Conservation (phyloP, 169 alveolate species). For the Theileria sp. region DNA sequence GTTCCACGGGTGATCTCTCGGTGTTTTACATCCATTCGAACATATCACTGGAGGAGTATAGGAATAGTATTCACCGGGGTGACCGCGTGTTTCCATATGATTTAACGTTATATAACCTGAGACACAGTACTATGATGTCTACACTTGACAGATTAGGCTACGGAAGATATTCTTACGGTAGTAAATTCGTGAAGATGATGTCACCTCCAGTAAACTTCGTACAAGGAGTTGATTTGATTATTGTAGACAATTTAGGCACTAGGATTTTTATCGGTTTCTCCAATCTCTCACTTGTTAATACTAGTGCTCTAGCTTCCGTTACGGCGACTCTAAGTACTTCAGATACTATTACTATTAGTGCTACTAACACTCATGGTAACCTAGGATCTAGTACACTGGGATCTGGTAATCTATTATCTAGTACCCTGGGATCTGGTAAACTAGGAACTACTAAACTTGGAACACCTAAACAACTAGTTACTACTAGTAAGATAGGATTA, state of each 20-base stretch:
- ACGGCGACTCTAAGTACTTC: neutral
- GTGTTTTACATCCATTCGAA: conserved; percentile 31
- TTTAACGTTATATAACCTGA: conserved; percentile 30
- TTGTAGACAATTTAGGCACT: conserved; percentile 55
- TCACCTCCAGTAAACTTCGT: conserved; percentile 22
- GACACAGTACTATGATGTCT: conserved; percentile 22
- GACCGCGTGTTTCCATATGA: conserved; percentile 43
- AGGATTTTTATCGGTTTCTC: conserved; percentile 53
- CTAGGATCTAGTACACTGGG: neutral
- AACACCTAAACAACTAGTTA: no score
- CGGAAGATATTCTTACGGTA: neutral
- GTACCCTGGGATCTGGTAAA: no score
- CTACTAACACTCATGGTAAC: neutral
- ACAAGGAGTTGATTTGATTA: conserved; percentile 45
- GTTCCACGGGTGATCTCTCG: conserved; percentile 40
- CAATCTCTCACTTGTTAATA: neutral
- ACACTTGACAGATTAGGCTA: conserved; percentile 40
- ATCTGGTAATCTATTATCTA: no score
- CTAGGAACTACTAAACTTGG: no score
- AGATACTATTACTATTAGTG: neutral
- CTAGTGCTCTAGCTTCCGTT: neutral
- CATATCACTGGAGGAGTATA: conserved; percentile 15
- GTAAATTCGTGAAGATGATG: neutral
- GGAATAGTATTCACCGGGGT: conserved; percentile 5
- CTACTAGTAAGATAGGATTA: conserved; percentile 2